phyloP scores from a whole-genome alignment of 192 early-diverging fungal species.

The Podila minutissima region DNA sequence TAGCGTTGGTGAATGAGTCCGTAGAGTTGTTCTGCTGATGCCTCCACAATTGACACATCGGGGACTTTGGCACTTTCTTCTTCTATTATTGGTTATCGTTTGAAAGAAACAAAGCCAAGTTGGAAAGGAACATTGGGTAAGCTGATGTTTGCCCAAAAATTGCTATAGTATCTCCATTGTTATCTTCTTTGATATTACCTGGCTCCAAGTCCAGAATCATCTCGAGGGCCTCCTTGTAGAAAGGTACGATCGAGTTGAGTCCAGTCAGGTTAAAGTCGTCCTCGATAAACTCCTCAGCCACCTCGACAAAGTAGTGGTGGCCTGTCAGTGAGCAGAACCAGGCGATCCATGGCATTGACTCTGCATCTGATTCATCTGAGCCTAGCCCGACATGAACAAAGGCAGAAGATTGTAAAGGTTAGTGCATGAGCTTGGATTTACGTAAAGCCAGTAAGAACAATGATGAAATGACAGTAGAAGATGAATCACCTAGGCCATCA shows the following conservation, averaged over 20 bases:
- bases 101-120: not conserved
- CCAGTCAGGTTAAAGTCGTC: slow-evolving; percentile 99
- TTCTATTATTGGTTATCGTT: slow-evolving; percentile 38
- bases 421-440: not conserved
- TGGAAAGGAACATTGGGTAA: not conserved
- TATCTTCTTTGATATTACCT: slow-evolving; percentile 25
- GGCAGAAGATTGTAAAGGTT: not conserved
- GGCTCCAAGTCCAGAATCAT: slow-evolving; percentile 93
- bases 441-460: not conserved
- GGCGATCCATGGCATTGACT: slow-evolving; percentile 73
- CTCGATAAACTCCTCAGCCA: slow-evolving; percentile 86
- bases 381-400: slow-evolving; percentile 5
- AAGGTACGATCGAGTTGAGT: slow-evolving; percentile 80
- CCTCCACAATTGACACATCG: slow-evolving; percentile 81
- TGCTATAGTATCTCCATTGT: not conserved
- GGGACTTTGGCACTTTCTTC: slow-evolving; percentile 68
- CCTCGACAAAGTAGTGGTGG: slow-evolving; percentile 82
- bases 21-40: slow-evolving; percentile 90
- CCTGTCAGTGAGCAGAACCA: slow-evolving; percentile 82
- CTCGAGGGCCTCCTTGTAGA: slow-evolving; percentile 93
- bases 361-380: slow-evolving; percentile 58
- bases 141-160: not conserved
- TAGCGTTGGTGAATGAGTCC: slow-evolving; percentile 94
- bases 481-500: not conserved
- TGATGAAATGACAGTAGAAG: not conserved